Conservation (phyloP, 768 basidiomycete species). For the Boletus sensibilis region DNA sequence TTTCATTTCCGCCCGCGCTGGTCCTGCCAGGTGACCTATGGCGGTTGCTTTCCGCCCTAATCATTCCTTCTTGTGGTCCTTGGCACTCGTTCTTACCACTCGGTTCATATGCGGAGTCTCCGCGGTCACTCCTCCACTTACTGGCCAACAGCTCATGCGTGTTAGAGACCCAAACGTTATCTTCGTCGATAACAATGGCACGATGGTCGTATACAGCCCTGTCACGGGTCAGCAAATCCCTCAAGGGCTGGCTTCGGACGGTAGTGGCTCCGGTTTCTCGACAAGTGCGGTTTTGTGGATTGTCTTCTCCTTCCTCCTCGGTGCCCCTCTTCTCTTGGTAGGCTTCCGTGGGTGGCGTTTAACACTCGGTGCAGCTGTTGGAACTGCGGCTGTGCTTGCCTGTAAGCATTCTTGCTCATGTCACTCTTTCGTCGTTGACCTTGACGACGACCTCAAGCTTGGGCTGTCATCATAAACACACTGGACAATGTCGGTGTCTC, state of each 20-base stretch:
- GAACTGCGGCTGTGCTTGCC: conserved; percentile 47
- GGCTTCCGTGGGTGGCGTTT: conserved; percentile 59
- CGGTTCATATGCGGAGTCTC: conserved; percentile 6
- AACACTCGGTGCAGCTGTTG: conserved; percentile 54
- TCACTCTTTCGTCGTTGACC: background rate
- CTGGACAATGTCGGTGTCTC: conserved; percentile 46
- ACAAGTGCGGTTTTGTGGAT: conserved; percentile 59
- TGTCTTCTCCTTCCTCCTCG: conserved; percentile 48
- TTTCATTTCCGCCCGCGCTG: conserved; percentile 8
- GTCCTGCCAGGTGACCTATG: conserved; percentile 25
- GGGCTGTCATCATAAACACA: conserved; percentile 63
- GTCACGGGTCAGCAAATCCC: conserved; percentile 41
- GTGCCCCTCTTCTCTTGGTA: conserved; percentile 51
- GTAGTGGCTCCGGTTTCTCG: conserved; percentile 50
- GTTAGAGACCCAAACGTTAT: conserved; percentile 32
- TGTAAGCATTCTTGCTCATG: conserved; percentile 32
- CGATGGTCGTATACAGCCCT: conserved; percentile 45
- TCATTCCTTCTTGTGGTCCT: conserved; percentile 16
- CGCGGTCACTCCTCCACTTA: conserved; percentile 3
- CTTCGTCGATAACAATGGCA: conserved; percentile 33
- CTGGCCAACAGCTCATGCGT: conserved; percentile 20
- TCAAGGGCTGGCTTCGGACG: conserved; percentile 60
- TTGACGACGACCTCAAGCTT: conserved; percentile 39
- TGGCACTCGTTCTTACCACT: conserved; percentile 17
- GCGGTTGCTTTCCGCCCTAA: conserved; percentile 21